A percentile compares a stretch with the other conserved stretches of the same genome.
Evolutionary conservation across 2,329 filamentous ascomycete genomes (phyloP).

Genomic region (Fusarium anthophilum): DNA sequence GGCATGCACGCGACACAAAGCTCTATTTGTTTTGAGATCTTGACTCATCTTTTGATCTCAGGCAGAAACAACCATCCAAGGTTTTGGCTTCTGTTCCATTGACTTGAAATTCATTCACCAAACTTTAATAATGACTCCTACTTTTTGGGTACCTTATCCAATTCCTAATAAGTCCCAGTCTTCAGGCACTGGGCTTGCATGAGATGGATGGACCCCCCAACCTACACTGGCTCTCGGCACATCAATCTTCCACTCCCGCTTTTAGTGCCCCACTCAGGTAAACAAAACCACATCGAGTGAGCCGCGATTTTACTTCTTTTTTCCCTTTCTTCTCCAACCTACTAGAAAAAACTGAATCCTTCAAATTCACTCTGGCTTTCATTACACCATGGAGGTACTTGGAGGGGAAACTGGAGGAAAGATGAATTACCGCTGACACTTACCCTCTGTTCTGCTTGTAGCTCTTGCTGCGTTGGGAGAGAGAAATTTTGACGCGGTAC

Average conservation of each 20-base stretch:
- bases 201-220: neutral
- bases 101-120: neutral
- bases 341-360: constrained; percentile 60
- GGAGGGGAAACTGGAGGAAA: constrained; percentile 80
- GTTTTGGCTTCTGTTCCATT: neutral
- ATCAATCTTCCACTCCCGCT: constrained; percentile 43
- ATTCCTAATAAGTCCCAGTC: neutral
- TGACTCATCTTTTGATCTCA: neutral
- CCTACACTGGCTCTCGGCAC: constrained; percentile 13
- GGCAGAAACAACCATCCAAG: neutral
- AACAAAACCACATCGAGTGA: constrained; percentile 26
- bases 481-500: constrained; percentile 51
- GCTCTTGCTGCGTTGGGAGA: constrained; percentile 48
- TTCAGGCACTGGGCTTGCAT: neutral
- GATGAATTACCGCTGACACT: constrained; percentile 58
- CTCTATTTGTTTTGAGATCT: neutral
- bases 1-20: constrained; percentile 24
- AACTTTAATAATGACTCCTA: neutral
- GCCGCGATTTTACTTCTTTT: constrained; percentile 24
- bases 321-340: constrained; percentile 50
- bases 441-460: constrained; percentile 58
- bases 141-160: neutral
- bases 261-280: neutral
- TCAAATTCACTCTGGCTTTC: constrained; percentile 76
- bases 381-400: constrained; percentile 61